These are phyloP conservation scores for Neurospora sp. DNA, from an alignment of 495 filamentous ascomycete genomes.

Conservation along the genomic window DNA sequence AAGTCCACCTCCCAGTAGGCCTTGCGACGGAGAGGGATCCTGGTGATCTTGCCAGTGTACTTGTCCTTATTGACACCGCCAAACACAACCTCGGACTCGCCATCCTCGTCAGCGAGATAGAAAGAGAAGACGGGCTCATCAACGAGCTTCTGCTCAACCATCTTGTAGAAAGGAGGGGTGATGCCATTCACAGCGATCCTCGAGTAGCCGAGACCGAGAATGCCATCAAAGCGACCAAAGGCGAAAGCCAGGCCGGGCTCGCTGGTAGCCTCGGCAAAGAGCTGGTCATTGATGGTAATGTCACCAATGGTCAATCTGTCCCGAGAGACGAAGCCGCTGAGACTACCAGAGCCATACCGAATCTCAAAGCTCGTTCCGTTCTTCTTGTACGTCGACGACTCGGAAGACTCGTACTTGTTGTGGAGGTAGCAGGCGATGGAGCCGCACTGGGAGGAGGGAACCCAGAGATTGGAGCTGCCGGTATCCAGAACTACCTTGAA, in stretches of 20 bases:
- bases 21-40: slow-evolving; percentile 91
- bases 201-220: slow-evolving; percentile 90
- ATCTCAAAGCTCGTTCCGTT: slow-evolving; percentile 93
- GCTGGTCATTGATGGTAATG: slow-evolving; percentile 71
- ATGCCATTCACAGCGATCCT: slow-evolving; percentile 94
- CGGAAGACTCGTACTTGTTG: slow-evolving; percentile 85
- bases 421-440: slow-evolving; percentile 99
- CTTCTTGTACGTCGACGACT: slow-evolving; percentile 84
- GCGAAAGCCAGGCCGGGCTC: slow-evolving; percentile 97
- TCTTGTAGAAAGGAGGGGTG: slow-evolving; percentile 89
- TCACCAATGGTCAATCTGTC: slow-evolving; percentile 84
- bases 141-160: slow-evolving; percentile 78
- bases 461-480: slow-evolving; percentile 98
- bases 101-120: slow-evolving; percentile 70
- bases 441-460: slow-evolving; percentile 79
- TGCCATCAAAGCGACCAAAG: slow-evolving; percentile 96
- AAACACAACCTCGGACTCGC: slow-evolving; percentile 80
- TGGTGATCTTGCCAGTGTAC: slow-evolving; percentile 83
- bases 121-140: slow-evolving; percentile 95
- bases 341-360: slow-evolving; percentile 86
- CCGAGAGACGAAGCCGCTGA: slow-evolving; percentile 88
- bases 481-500: slow-evolving; percentile 99
- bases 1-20: slow-evolving; percentile 99
- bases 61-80: slow-evolving; percentile 81
- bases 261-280: slow-evolving; percentile 88